A percentile compares a stretch with the other conserved stretches of the same genome.
These are phyloP conservation scores for Dunaliella sp. DNA, from an alignment of 139 green algal genomes.

Conservation along the genomic window DNA sequence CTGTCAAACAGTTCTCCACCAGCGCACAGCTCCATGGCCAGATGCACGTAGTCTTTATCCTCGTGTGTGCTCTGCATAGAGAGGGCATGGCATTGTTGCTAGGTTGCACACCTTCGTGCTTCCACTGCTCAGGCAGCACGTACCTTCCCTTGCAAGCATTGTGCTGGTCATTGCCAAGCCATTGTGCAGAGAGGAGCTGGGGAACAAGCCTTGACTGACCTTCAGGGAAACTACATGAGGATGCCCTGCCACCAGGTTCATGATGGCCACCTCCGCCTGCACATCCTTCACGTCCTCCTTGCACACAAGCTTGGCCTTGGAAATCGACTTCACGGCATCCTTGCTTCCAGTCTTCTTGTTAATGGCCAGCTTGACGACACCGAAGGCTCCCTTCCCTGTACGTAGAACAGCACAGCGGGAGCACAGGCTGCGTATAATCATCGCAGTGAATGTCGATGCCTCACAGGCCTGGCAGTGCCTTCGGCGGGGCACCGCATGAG, in stretches of 20 bases:
- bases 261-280: constrained; percentile 73
- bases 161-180: too few species aligned
- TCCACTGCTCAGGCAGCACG: too few species aligned
- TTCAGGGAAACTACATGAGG: constrained; percentile 70
- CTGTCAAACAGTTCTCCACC: constrained; percentile 98
- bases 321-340: constrained; percentile 82
- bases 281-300: constrained; percentile 87
- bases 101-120: too few species aligned
- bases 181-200: neutral
- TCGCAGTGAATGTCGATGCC: too few species aligned
- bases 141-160: too few species aligned
- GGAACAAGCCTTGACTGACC: constrained; percentile 26
- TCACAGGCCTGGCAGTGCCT: too few species aligned
- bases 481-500: too few species aligned
- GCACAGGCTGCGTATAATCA: too few species aligned
- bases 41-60: constrained; percentile 80
- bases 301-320: constrained; percentile 78
- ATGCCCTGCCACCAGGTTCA: constrained; percentile 72
- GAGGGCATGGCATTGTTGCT: neutral
- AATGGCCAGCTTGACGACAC: constrained; percentile 39
- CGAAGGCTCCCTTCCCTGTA: constrained; percentile 60
- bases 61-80: constrained; percentile 61
- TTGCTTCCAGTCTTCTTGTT: constrained; percentile 38
- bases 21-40: constrained; percentile 90
- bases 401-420: neutral